Base-by-base conservation (phyloP, 257 asterid species). In the Jasminum sambac region DNA sequence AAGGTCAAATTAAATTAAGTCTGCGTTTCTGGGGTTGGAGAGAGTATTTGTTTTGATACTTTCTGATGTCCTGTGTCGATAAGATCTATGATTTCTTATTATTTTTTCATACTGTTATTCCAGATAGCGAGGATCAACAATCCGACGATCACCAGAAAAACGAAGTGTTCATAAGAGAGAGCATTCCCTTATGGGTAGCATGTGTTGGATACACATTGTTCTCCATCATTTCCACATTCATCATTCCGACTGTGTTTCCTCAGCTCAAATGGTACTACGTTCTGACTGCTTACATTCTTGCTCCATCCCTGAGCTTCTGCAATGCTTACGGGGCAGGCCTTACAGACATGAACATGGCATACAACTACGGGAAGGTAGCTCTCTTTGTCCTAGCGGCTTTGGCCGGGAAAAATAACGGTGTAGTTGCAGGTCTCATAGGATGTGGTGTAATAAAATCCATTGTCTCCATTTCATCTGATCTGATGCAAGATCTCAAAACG, bases 291-390 rank as follows among this genome's bases (percentile, higher is more conserved):
- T 73, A 73, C 34, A 16, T 66, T 25, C 67, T 73, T 5, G 77
- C 77, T 0, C 77, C 77, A 3, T 65, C 77, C 36, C 72, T 73
- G 30, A 66, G 72, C 65, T 73, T 66, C 8, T 73, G 77, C 25
- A 73, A 66, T 13, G 77, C 77, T 11, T 73, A 73, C 19, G 72
- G 77, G 8, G 68, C 77, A 9, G 77, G 77, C 16, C 62, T 73
- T 6, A 66, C 72, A 1, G 77, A 73, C 66, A 73, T 73, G 72
- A 73, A 73, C 77, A 73, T 73, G 77, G 77, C 77, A 21, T 66
- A 73, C 36, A 73, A 73, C 67, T 73, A 73, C 19, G 77, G 77
- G 14, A 73, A 73, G 21, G 72, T 73, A 25, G 77, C 77, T 5
- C 77, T 73, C 57, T 73, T 73, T 36, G 62, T 73, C 38, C 50